Evolutionary conservation across 495 filamentous ascomycete genomes (phyloP).

Genomic region (Penicillium diatomitis): DNA sequence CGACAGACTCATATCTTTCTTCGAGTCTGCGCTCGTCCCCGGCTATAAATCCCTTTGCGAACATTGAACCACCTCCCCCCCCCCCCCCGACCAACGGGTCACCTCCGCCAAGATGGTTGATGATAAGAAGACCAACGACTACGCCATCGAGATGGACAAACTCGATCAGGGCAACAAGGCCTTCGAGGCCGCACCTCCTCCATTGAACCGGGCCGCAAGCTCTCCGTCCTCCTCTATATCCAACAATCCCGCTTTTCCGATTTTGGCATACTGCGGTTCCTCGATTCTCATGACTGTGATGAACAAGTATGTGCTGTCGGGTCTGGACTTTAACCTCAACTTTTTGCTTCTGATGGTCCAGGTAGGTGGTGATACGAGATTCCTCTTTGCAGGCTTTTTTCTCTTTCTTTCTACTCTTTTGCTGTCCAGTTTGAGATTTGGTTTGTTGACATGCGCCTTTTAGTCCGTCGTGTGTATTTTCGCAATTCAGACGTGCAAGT

Average conservation of each 20-base stretch:
- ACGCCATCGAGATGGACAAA: slow-evolving; percentile 60
- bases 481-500: slow-evolving; percentile 80
- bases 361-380: slow-evolving; percentile 44
- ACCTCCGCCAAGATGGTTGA: slow-evolving; percentile 47
- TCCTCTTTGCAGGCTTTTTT: too few relatives aligned
- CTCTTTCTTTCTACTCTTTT: background rate
- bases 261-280: slow-evolving; percentile 84
- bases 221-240: slow-evolving; percentile 31
- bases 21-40: background rate
- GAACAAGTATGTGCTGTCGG: slow-evolving; percentile 97
- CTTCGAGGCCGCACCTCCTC: slow-evolving; percentile 39
- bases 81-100: background rate
- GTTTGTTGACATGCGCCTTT: slow-evolving; percentile 5
- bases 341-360: slow-evolving; percentile 90
- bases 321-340: slow-evolving; percentile 86
- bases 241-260: slow-evolving; percentile 68
- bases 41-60: background rate
- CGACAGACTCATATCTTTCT: background rate
- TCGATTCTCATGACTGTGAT: slow-evolving; percentile 98
- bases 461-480: slow-evolving; percentile 87
- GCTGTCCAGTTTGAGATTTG: background rate
- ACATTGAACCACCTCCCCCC: background rate
- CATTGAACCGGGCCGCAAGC: slow-evolving; percentile 29
- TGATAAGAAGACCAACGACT: slow-evolving; percentile 82
- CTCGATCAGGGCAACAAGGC: slow-evolving; percentile 51